Evolutionary conservation across 176 grass and related monocot genomes (phyloP).

Genomic region (Lolium multiflorum): DNA sequence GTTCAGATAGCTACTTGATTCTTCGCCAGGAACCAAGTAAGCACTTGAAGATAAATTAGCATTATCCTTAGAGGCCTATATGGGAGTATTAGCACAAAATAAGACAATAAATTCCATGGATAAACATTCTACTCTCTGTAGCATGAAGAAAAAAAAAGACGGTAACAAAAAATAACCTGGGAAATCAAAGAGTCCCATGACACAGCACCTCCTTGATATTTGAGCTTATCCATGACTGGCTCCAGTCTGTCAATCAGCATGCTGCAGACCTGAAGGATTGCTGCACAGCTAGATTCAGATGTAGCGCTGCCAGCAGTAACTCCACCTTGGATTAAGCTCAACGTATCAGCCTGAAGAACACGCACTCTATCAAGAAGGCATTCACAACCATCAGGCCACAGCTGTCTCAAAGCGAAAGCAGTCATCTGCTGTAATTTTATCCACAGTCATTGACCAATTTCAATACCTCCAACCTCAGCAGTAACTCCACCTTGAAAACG

Average conservation of each 20-base stretch:
- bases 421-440: slow-evolving; percentile 71
- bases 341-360: slow-evolving; percentile 71
- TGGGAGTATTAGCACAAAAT: neutral
- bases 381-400: slow-evolving; percentile 58
- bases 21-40: slow-evolving; percentile 57
- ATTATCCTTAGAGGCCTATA: slow-evolving; percentile 48
- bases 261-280: slow-evolving; percentile 43
- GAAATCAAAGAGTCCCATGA: slow-evolving; percentile 66
- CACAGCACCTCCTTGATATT: slow-evolving; percentile 25
- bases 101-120: neutral
- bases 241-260: slow-evolving; percentile 62
- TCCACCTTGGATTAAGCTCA: slow-evolving; percentile 72
- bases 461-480: slow-evolving; percentile 75
- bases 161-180: slow-evolving; percentile 36
- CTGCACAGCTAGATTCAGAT: slow-evolving; percentile 77
- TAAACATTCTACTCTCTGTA: neutral
- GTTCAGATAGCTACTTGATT: slow-evolving; percentile 53
- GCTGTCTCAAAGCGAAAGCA: slow-evolving; percentile 45
- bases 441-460: slow-evolving; percentile 73
- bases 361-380: slow-evolving; percentile 67
- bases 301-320: slow-evolving; percentile 58
- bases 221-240: slow-evolving; percentile 55
- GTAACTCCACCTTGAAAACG: slow-evolving; percentile 39
- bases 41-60: slow-evolving; percentile 66
- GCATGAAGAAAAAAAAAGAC: neutral